Evolutionary conservation across 2,329 filamentous ascomycete genomes (phyloP), one percentile per base, ranked within the genome.

Genomic region (Penicillium fuscoglaucum): DNA sequence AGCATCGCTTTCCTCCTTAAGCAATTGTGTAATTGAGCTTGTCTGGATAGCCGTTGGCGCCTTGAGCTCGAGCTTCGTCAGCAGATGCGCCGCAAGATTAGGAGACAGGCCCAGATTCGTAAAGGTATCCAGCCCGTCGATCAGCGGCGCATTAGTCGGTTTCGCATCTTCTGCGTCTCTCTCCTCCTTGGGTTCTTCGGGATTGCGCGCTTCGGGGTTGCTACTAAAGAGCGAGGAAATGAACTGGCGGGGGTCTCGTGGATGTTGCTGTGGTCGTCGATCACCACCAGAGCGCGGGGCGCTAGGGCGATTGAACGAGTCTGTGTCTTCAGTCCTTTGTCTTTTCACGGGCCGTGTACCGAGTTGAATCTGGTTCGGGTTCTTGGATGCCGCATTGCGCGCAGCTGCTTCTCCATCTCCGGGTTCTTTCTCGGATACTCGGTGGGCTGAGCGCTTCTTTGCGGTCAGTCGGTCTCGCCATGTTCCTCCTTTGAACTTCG

Each of bases 21-120:
- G 77, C 61, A 99, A 78, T 67, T 95, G 88, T 43, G 90, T 83
- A 40, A 99, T 88, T 0, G 93, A 89, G 61, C 90, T 91, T 68
- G 93, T 93, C 77, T 99, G 95, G 71, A 99, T 97, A 0, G 91
- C 91, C 0, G 95, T 99, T 6, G 95, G 95, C 0, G 91, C 90
- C 72, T 93, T 95, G 72, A 99, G 84, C 57, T 89, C 84, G 75
- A 99, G 87, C 76, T 96, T 98, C 45, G 87, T 86, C 6, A 91
- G 83, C 28, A 99, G 80, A 74, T 97, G 93, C 52, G 88, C 84
- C 12, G 95, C 92, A 26, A 99, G 80, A 10, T 86, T 85, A 2
- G 88, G 83, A 4, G 92, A 95, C 58, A 99, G 80, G 7, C 93
- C 93, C 31, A 99, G 82, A 0, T 88, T 89, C 29, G 88, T 91